Percentiles rank a stretch among this genome's conserved stretches.
Evolutionary conservation across 192 early-diverging fungal species (phyloP).

Genomic region (Backusella circina): DNA sequence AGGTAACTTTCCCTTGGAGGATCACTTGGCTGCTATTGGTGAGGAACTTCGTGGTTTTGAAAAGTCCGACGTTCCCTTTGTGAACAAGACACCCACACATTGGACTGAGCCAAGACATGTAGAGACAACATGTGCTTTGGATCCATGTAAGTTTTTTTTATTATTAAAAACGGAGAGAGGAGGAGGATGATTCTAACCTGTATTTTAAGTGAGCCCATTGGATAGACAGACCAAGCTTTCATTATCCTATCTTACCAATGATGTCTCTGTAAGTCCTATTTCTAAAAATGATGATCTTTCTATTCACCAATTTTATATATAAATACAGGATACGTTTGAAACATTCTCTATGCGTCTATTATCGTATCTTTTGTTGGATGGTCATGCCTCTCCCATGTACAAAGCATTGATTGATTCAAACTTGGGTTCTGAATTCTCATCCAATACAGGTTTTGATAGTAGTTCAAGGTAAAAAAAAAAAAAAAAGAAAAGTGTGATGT

Average conservation of each 20-base stretch:
- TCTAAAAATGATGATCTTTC: too few relatives aligned
- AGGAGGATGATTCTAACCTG: too few relatives aligned
- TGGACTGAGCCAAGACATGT: slow-evolving; percentile 47
- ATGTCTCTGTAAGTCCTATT: slow-evolving; percentile 54
- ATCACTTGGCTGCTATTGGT: slow-evolving; percentile 71
- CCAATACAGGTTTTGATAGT: slow-evolving; percentile 87
- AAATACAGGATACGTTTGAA: slow-evolving; percentile 81
- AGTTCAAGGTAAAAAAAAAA: slow-evolving; percentile 45
- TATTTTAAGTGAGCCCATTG: slow-evolving; percentile 58
- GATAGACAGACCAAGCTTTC: slow-evolving; percentile 83
- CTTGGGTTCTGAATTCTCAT: slow-evolving; percentile 85
- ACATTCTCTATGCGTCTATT: slow-evolving; percentile 81
- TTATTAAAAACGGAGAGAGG: too few relatives aligned
- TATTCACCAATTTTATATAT: too few relatives aligned
- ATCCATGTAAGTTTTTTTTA: slow-evolving; percentile 66
- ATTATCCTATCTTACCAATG: slow-evolving; percentile 69
- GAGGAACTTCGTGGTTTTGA: slow-evolving; percentile 55
- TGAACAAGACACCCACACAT: slow-evolving; percentile 53
- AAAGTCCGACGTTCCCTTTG: slow-evolving; percentile 40
- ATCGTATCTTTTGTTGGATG: slow-evolving; percentile 79
- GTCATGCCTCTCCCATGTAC: slow-evolving; percentile 90
- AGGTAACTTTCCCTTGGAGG: slow-evolving; percentile 69
- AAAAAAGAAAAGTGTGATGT: neutral
- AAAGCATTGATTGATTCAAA: slow-evolving; percentile 88
- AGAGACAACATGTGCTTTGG: slow-evolving; percentile 54